These are phyloP conservation scores for Russula olivacea DNA, from an alignment of 768 basidiomycete species.

Conservation along the genomic window DNA sequence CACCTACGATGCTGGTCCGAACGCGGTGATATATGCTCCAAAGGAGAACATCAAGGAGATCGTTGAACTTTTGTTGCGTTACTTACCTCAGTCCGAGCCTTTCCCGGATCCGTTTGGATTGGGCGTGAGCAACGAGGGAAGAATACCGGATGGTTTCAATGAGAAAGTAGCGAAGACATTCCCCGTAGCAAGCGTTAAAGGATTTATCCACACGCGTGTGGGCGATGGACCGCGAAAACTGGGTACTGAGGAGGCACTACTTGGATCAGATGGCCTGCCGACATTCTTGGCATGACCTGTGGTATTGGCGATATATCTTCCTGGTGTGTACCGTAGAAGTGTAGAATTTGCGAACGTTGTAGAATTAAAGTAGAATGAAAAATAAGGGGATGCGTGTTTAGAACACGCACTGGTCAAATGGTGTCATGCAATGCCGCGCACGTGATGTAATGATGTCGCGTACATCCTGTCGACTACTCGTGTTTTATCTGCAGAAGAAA, in stretches of 20 bases:
- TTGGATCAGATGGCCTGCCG: conserved; percentile 67
- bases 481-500: background rate
- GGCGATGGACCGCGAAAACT: conserved; percentile 86
- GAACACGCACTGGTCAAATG: too few species aligned
- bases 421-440: background rate
- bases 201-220: conserved; percentile 86
- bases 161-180: conserved; percentile 66
- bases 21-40: conserved; percentile 92
- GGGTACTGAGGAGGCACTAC: conserved; percentile 53
- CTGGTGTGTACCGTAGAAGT: background rate
- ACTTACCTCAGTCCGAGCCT: conserved; percentile 77
- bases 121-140: conserved; percentile 40
- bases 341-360: conserved; percentile 1
- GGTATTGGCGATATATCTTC: background rate
- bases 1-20: conserved; percentile 98
- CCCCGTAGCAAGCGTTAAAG: conserved; percentile 73
- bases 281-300: conserved; percentile 38
- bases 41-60: conserved; percentile 74
- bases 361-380: background rate
- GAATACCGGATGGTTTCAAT: conserved; percentile 69
- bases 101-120: conserved; percentile 75
- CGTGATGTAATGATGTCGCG: background rate
- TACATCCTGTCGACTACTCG: too few species aligned
- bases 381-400: too few species aligned
- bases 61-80: conserved; percentile 64